Evolutionary conservation across 2,329 filamentous ascomycete genomes (phyloP).

Genomic region (Aspergillus ochraceus): DNA sequence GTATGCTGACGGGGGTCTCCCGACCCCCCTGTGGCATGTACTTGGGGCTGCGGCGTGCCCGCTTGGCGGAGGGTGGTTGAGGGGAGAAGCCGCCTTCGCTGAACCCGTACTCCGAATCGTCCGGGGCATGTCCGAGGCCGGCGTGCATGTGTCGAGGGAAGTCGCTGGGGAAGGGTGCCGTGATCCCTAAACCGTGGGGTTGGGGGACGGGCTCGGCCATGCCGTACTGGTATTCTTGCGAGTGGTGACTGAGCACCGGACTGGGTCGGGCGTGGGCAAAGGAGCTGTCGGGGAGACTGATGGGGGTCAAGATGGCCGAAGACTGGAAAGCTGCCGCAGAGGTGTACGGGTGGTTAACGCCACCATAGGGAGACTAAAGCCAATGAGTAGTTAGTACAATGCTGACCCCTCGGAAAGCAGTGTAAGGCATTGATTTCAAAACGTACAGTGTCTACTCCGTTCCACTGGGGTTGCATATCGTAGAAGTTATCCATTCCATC

Average conservation of each 20-base stretch:
- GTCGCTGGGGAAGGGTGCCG: constrained; percentile 31
- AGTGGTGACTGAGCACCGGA: constrained; percentile 38
- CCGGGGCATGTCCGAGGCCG: constrained; percentile 26
- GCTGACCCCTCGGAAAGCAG: constrained; percentile 9
- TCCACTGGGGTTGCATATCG: constrained; percentile 30
- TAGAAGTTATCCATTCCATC: constrained; percentile 33
- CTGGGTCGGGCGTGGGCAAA: constrained; percentile 32
- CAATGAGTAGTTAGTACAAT: constrained; percentile 1
- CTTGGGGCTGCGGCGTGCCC: constrained; percentile 24
- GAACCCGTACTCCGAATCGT: constrained; percentile 23
- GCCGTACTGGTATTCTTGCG: constrained; percentile 38
- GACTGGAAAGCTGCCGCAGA: constrained; percentile 30
- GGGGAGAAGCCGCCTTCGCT: constrained; percentile 25
- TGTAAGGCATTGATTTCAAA: background rate
- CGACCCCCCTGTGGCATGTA: constrained; percentile 19
- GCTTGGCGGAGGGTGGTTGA: constrained; percentile 23
- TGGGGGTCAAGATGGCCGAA: constrained; percentile 35
- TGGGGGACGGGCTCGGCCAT: constrained; percentile 29
- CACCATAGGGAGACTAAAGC: constrained; percentile 27
- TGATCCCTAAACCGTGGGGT: constrained; percentile 41
- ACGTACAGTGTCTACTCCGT: constrained; percentile 33
- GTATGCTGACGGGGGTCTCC: constrained; percentile 36
- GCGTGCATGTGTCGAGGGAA: constrained; percentile 30
- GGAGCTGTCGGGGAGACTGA: constrained; percentile 39
- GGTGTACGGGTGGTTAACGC: constrained; percentile 33